Base-by-base conservation (phyloP, 2,329 filamentous ascomycete species). In the Colletotrichum eleusines region DNA sequence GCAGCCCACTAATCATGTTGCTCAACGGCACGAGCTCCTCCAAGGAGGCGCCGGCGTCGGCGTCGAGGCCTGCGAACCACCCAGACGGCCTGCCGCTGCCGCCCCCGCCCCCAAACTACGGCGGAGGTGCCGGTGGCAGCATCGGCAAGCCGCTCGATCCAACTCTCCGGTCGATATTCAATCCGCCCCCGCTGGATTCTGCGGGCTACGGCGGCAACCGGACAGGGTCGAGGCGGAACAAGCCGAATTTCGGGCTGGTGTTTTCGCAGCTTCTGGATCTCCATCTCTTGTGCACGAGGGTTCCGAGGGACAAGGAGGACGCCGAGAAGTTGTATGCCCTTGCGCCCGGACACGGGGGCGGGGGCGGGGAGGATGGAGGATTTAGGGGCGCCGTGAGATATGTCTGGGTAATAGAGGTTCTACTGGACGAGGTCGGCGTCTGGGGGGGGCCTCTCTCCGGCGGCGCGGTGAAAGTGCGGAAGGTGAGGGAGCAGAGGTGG, bases 191-290 rank as follows among this genome's bases (percentile, higher is more conserved):
- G 18, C 66, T 75, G 26, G 35, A 73, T 48, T 58, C 72, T 54
- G 57, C 74, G 18, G 73, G 69, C 12, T 74, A 76, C 71, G 46
- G 57, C 12, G 71, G 72, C n/a, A 70, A 69, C 50, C 65, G 74
- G 48, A 74, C 57, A 42, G 70, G 72, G 33, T 54, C 74, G 28
- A 75, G 78, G 11, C 76, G 78, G 63, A 84, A 80, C 71, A 88
- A 85, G 70, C 86, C 87, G 7, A 82, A 81, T 20, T 89, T 88
- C 65, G 88, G 88, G 6, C 79, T 83, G 18, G 82, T 87, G 5
- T 90, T 90, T 72, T 74, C 83, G 7, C 85, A 88, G 76, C 80
- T 90, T 51, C 79, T 88, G 0, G 84, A 89, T 55, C 62, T 90
- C 23, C 88, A 90, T 71, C 73, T 91, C 6, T 79, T 90, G 3